Evolutionary conservation across 2,329 filamentous ascomycete species (phyloP), one percentile per base, ranked within the genome.

Genomic region (Orbilia blumenaviensis): DNA sequence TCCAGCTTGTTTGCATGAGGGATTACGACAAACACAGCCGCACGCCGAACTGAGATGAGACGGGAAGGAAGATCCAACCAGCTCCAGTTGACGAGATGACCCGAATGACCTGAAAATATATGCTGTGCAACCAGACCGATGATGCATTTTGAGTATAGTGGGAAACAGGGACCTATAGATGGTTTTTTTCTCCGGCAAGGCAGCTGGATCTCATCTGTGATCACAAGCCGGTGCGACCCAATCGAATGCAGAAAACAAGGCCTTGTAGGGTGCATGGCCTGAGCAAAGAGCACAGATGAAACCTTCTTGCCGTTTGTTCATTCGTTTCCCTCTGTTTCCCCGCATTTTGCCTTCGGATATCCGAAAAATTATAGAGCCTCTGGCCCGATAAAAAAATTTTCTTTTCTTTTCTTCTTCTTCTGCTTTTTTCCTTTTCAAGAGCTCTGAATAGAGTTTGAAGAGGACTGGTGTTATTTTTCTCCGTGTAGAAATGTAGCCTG

Each of bases 151-250:
- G 27, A 50, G n/a, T 34, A 14, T n/a, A n/a, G 16, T 32, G 4
- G 7, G 7, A n/a, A 54, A 21, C 27, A 54, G 48, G 48, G 34
- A 54, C 48, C 48, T 54, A 34, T 54, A 25, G 16, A 54, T 34
- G 48, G 2, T 23, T 46, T 8, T 29, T 50, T 50, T 50, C 41
- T 44, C 18, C n/a, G 27, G n/a, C 32, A 38, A 38, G 54, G 54
- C 54, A 60, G 25, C 54, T 60, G 54, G 36, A 60, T 60, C 54
- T 58, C 48, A 10, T 32, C 48, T 29, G 29, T 61, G 38, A 61
- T 61, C 56, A 61, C 56, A 61, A 61, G 56, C 56, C 56, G 25
- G 25, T 61, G 56, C 56, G 56, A 29, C 56, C 56, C 56, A 61
- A 38, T 38, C 7, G 52, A 21, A 38, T 36, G 32, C 32, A 38